These are phyloP conservation scores for Spathaspora sp. DNA, from an alignment of 805 yeast species.

Conservation along the genomic window DNA sequence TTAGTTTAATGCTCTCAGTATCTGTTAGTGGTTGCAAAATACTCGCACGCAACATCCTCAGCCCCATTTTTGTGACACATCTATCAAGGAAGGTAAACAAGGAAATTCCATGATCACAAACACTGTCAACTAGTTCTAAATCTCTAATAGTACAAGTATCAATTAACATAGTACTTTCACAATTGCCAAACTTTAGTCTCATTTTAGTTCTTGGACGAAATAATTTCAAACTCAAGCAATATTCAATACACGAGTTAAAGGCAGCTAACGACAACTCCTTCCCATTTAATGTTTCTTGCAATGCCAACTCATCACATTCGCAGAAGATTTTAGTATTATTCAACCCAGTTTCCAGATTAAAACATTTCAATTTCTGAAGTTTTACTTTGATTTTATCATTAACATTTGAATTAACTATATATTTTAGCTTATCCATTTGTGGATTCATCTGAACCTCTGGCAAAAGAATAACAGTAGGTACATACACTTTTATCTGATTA, in stretches of 20 bases:
- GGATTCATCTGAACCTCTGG: slow-evolving; percentile 3
- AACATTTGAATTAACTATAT: slow-evolving; percentile 3
- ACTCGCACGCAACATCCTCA: slow-evolving; percentile 34
- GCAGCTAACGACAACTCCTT: slow-evolving; percentile 8
- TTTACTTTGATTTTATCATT: not conserved
- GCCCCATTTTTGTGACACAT: slow-evolving; percentile 47
- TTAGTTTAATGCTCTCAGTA: slow-evolving; percentile 19
- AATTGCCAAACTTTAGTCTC: slow-evolving; percentile 21
- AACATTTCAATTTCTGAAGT: slow-evolving; percentile 1
- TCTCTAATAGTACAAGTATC: slow-evolving; percentile 29
- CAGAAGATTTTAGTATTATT: slow-evolving; percentile 1
- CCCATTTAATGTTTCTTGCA: slow-evolving; percentile 2
- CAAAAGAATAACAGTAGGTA: slow-evolving; percentile 4
- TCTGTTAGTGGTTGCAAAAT: slow-evolving; percentile 48
- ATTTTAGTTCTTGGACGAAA: slow-evolving; percentile 12
- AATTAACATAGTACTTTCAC: slow-evolving; percentile 36
- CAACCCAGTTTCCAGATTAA: slow-evolving; percentile 4
- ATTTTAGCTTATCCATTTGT: slow-evolving; percentile 5
- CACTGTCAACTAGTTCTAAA: slow-evolving; percentile 38
- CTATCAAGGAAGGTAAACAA: slow-evolving; percentile 33
- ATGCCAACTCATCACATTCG: not conserved
- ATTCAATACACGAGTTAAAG: slow-evolving; percentile 5
- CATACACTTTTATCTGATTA: slow-evolving; percentile 5
- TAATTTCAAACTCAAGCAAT: slow-evolving; percentile 1
- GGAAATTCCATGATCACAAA: slow-evolving; percentile 22